Evolutionary conservation across 805 yeast species (phyloP), one percentile per base, ranked within the genome.

Genomic region (Saturnispora kantuleensis): DNA sequence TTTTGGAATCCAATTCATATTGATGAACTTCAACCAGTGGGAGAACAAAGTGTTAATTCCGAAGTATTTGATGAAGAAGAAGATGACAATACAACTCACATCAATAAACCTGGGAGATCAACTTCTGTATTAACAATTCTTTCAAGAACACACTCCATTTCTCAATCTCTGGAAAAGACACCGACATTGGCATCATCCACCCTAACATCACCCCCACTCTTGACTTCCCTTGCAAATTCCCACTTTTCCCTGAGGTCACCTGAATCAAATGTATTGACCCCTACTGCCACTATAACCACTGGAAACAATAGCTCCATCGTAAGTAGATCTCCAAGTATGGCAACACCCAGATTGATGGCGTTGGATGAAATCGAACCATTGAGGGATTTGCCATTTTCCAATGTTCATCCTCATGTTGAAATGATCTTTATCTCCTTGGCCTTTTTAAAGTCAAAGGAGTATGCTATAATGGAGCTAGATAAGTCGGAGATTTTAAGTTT

Each of bases 401-500:
- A 70, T 41, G 64, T 84, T 17, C 85, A 83, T 56, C 83, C 87
- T 1, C 95, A 86, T 56, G 70, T 81, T 29, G 88, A 84, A 64
- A 70, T 87, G 31, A 64, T 84, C 1, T 89, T 87, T 56, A 74
- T 84, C 3, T 78, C 85, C 40, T 66, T 88, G 39, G 85, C 96
- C 1, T 74, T 89, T 34, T 66, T 89, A 51, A 85, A 85, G 61
- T 79, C 90, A 42, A 81, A 82, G 60, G 89, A 84, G 53, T 77
- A 77, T 52, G 77, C 83, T 34, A 69, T 89, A 44, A 71, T 85
- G 51, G 97, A 89, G 58, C 79, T 88, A 51, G 97, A 89, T 56
- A 95, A 86, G 58, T 79, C 84, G 50, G 97, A 89, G 63, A 85
- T 87, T 38, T 70, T 88, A 33, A 94, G 88, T 57, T 78, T 79